Conservation (phyloP, 2,329 filamentous ascomycete genomes). For the Dothistroma septosporum region DNA sequence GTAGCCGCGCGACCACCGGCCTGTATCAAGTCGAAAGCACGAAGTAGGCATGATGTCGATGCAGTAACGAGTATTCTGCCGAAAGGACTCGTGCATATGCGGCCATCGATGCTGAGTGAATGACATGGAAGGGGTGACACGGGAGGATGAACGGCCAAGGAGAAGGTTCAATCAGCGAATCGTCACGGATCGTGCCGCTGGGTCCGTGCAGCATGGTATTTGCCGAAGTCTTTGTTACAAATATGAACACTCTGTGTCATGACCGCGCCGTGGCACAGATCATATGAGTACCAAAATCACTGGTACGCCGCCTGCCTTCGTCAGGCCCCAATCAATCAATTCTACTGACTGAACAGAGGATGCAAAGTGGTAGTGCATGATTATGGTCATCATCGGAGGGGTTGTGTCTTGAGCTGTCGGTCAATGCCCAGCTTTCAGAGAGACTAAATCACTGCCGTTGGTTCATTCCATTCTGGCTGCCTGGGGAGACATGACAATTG, state of each 20-base stretch:
- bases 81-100: neutral
- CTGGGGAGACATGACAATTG: slow-evolving; percentile 50
- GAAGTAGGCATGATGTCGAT: neutral
- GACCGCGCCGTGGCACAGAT: neutral
- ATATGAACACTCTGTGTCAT: neutral
- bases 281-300: neutral
- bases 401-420: neutral
- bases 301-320: neutral
- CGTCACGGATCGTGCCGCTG: neutral
- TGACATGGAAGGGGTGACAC: neutral
- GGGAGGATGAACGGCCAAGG: neutral
- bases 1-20: neutral
- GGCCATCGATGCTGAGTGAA: neutral
- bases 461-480: slow-evolving; percentile 50
- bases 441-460: slow-evolving; percentile 29
- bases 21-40: neutral
- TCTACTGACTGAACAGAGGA: neutral
- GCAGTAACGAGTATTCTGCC: neutral
- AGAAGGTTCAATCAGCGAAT: neutral
- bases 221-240: neutral
- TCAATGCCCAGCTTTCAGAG: no score
- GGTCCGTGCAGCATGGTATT: neutral
- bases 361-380: neutral
- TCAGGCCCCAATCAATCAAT: neutral
- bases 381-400: neutral